These are phyloP conservation scores for Juglanconis juglandina DNA, from an alignment of 2,329 filamentous ascomycete species.

Conservation along the genomic window DNA sequence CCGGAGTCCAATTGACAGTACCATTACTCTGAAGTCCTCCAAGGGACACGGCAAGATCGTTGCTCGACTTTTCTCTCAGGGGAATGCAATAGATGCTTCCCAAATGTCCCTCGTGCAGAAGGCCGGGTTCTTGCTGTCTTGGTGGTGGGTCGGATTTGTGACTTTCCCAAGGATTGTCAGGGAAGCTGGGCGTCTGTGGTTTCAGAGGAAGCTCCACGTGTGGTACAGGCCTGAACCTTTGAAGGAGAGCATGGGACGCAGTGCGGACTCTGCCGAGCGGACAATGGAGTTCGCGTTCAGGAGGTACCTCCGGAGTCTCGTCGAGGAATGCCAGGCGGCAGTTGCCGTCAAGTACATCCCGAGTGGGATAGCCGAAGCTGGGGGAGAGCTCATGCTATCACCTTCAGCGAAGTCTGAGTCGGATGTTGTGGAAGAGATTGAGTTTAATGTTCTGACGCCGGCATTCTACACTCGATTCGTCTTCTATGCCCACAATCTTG, in stretches of 20 bases:
- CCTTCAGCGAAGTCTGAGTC: slow-evolving; percentile 20
- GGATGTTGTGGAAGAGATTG: slow-evolving; percentile 36
- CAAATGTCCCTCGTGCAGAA: slow-evolving; percentile 41
- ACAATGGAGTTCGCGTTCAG: slow-evolving; percentile 46
- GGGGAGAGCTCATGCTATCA: slow-evolving; percentile 38
- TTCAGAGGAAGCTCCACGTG: slow-evolving; percentile 55
- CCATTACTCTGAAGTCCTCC: slow-evolving; percentile 59
- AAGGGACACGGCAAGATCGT: slow-evolving; percentile 59
- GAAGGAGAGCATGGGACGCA: slow-evolving; percentile 50
- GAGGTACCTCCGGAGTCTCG: slow-evolving; percentile 45
- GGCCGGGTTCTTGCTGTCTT: slow-evolving; percentile 46
- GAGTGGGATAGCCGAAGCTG: slow-evolving; percentile 40
- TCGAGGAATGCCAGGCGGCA: slow-evolving; percentile 41
- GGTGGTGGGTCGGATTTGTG: slow-evolving; percentile 66
- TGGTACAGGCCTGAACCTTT: slow-evolving; percentile 64
- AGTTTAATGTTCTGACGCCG: slow-evolving; percentile 60
- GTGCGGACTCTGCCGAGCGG: slow-evolving; percentile 48
- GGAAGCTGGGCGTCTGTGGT: slow-evolving; percentile 57
- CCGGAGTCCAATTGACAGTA: slow-evolving; percentile 49
- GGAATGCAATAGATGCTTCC: slow-evolving; percentile 46
- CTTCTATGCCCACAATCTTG: slow-evolving; percentile 58
- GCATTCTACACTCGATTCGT: slow-evolving; percentile 65
- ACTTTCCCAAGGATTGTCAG: slow-evolving; percentile 64
- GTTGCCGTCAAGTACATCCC: slow-evolving; percentile 53
- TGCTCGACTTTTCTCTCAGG: slow-evolving; percentile 55